Percentiles rank a stretch among this genome's conserved stretches.
phyloP scores from a whole-genome alignment of 2,329 filamentous ascomycete species.

The Juglanconis sp. region DNA sequence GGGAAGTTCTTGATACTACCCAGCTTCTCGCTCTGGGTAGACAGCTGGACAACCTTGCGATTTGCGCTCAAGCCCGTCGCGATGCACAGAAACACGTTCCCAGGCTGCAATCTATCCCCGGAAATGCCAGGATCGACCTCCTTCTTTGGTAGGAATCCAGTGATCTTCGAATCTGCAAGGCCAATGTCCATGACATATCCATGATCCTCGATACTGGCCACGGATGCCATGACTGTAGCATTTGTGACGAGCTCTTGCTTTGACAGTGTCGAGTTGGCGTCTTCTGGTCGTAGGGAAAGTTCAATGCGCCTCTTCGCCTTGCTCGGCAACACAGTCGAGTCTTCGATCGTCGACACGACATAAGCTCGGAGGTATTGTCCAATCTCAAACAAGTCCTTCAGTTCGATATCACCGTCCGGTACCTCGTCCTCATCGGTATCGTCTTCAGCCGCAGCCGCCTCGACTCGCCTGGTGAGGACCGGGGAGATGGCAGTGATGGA shows the following conservation, averaged over 20 bases:
- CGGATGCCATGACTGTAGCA: slow-evolving; percentile 79
- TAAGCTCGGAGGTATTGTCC: slow-evolving; percentile 87
- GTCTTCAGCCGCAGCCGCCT: slow-evolving; percentile 60
- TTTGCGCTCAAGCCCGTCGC: slow-evolving; percentile 72
- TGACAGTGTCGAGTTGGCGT: slow-evolving; percentile 73
- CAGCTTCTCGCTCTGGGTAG: slow-evolving; percentile 67
- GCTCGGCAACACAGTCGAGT: slow-evolving; percentile 45
- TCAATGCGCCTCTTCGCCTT: slow-evolving; percentile 81
- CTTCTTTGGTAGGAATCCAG: slow-evolving; percentile 81
- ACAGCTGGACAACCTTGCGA: slow-evolving; percentile 83
- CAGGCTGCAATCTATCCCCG: slow-evolving; percentile 71
- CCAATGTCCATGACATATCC: slow-evolving; percentile 92
- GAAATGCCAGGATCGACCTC: slow-evolving; percentile 68
- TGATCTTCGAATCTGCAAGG: slow-evolving; percentile 62
- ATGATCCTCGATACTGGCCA: slow-evolving; percentile 92
- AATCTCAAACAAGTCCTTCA: slow-evolving; percentile 71
- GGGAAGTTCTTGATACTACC: slow-evolving; percentile 65
- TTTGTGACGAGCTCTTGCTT: slow-evolving; percentile 72
- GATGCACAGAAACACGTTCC: slow-evolving; percentile 79
- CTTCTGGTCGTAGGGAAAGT: slow-evolving; percentile 75
- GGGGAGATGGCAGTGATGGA: slow-evolving; percentile 90
- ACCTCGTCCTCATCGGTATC: slow-evolving; percentile 53
- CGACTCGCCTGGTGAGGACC: slow-evolving; percentile 70
- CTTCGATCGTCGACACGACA: slow-evolving; percentile 74
- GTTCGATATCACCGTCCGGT: slow-evolving; percentile 60